phyloP scores from a whole-genome alignment of 805 yeast species.

The Ogataea neopini region DNA sequence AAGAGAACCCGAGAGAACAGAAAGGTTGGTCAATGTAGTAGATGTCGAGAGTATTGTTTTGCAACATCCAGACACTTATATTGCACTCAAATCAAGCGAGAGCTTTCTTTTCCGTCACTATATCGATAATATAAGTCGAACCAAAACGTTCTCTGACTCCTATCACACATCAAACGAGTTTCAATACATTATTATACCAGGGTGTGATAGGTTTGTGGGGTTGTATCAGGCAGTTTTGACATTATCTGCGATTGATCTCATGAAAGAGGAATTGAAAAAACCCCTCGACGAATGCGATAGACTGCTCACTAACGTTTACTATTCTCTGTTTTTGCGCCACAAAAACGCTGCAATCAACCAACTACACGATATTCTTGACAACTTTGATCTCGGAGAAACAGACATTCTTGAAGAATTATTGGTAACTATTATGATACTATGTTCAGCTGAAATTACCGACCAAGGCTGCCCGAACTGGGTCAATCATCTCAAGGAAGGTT shows the following conservation, averaged over 20 bases:
- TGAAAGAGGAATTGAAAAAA: conserved; percentile 16
- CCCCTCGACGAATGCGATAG: background rate
- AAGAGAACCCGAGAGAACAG: too few relatives aligned
- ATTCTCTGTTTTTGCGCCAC: conserved; percentile 20
- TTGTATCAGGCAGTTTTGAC: conserved; percentile 29
- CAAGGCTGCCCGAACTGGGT: conserved; percentile 32
- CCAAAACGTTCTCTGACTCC: conserved; percentile 25
- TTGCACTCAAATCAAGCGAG: conserved; percentile 11
- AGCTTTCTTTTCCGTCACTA: conserved; percentile 25
- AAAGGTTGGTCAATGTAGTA: too few relatives aligned
- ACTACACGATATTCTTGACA: conserved; percentile 33
- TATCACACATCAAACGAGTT: conserved; percentile 27
- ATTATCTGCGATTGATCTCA: conserved; percentile 27
- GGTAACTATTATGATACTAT: conserved; percentile 30
- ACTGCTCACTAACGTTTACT: conserved; percentile 7
- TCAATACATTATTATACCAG: conserved; percentile 29
- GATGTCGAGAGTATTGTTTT: background rate
- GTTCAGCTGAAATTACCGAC: conserved; percentile 36
- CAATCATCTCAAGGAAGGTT: conserved; percentile 19
- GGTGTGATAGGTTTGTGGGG: conserved; percentile 26
- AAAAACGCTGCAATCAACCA: conserved; percentile 34
- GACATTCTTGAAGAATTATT: conserved; percentile 31
- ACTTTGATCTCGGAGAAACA: conserved; percentile 19
- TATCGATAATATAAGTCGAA: conserved; percentile 21
- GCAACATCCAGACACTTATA: background rate